phyloP scores from a whole-genome alignment of 495 filamentous ascomycete species.

The Penicillium bialowiezense region DNA sequence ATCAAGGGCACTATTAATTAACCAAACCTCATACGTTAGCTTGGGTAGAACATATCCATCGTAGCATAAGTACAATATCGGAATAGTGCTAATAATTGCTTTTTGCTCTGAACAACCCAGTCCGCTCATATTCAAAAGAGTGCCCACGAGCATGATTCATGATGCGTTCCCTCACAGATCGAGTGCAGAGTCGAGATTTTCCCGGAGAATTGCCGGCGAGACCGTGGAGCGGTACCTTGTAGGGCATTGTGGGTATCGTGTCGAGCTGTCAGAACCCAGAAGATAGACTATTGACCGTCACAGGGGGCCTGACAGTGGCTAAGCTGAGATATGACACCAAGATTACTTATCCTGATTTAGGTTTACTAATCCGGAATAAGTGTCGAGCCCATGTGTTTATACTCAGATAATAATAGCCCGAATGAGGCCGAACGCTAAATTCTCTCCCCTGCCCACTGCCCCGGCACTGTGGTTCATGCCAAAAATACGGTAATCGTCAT shows the following conservation, averaged over 20 bases:
- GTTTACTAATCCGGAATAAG: too few relatives aligned
- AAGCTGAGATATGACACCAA: not conserved
- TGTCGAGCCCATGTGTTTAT: not conserved
- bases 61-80: too few relatives aligned
- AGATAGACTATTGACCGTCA: slow-evolving; percentile 2
- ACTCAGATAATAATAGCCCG: slow-evolving; percentile 1
- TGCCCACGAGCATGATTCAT: not conserved
- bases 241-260: slow-evolving; percentile 3
- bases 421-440: slow-evolving; percentile 2
- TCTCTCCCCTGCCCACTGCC: slow-evolving; percentile 5
- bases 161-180: not conserved
- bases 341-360: not conserved
- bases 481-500: slow-evolving; percentile 8
- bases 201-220: not conserved
- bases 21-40: not conserved
- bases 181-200: not conserved
- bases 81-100: not conserved
- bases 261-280: slow-evolving; percentile 6
- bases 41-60: too few relatives aligned
- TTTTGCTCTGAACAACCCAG: not conserved
- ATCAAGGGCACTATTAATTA: not conserved
- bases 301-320: slow-evolving; percentile 10
- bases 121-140: not conserved
- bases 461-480: slow-evolving; percentile 2
- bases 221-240: slow-evolving; percentile 2